Evolutionary conservation across 805 yeast species (phyloP), one percentile per base, ranked within the genome.

Genomic region (Pichia cephalocereana): DNA sequence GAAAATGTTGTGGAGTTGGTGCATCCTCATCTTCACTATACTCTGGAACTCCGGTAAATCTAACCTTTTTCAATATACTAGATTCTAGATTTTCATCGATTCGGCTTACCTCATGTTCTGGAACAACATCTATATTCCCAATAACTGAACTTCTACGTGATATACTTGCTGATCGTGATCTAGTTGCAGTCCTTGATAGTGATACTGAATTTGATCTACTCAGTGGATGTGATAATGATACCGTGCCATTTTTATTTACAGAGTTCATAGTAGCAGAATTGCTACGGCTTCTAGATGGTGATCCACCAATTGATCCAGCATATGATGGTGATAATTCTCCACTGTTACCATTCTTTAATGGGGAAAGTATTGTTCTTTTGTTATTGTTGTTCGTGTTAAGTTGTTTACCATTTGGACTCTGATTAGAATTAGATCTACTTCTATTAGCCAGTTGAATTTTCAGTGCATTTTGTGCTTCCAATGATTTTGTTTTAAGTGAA

Each of bases 21-120:
- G 76, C 77, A 60, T 77, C 83, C 57, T 77, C 83, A 8, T 70
- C 76, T 34, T 71, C 77, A 2, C 70, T 57, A 48, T 75, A 77
- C 45, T 69, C 74, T 1, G 76, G 69, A 6, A 77, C 81, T 0
- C 81, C 82, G 6, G 64, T 63, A 52, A 77, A 77, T 32, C 82
- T 58, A 11, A 77, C 82, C 52, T 66, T 74, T 52, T 75, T 76
- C 2, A 61, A 36, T 10, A 4, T 4, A 7, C 8, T 14, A 11
- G 55, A 4, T 19, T 51, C 52, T 6, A 63, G 66, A 30, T 50
- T 47, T 19, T 48, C 54, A 31, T 48, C 49, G 4, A 43, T 37
- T 26, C 27, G 27, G 8, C 14, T 40, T 18, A 15, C 4, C 9
- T 45, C 36, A 38, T 31, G 9, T 51, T 55, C 38, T 49, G 57